phyloP scores from a whole-genome alignment of 2,329 filamentous ascomycete species.

The Aspergillus luchuensis region DNA sequence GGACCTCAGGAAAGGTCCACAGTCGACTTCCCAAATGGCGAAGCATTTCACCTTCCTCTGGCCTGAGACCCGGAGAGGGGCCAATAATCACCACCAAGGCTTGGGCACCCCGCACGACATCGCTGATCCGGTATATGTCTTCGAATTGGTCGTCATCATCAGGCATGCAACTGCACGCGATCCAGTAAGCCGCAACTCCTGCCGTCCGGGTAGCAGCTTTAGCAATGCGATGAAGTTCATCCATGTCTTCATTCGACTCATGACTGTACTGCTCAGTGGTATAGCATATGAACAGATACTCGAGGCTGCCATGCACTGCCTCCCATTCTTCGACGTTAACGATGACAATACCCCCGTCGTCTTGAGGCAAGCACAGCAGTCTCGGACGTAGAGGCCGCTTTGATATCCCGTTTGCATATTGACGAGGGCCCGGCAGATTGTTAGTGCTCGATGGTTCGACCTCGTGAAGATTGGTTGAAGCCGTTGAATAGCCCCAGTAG shows the following conservation, averaged over 20 bases:
- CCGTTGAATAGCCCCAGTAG: not conserved
- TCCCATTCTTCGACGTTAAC: not conserved
- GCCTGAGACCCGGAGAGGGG: too few species aligned
- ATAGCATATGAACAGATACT: conserved; percentile 2
- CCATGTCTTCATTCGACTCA: not conserved
- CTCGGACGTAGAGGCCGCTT: too few species aligned
- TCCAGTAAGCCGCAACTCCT: not conserved
- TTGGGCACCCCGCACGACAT: too few species aligned
- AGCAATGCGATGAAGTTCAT: not conserved
- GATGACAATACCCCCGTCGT: too few species aligned
- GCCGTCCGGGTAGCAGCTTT: not conserved
- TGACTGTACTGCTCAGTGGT: not conserved
- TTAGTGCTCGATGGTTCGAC: not conserved
- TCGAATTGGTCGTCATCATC: too few species aligned
- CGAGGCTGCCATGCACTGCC: not conserved
- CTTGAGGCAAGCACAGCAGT: too few species aligned
- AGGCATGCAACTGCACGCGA: too few species aligned
- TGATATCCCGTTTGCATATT: too few species aligned
- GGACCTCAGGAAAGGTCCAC: conserved; percentile 51
- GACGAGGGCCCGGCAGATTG: too few species aligned
- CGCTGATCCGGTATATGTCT: too few species aligned
- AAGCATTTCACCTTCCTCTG: conserved; percentile 26
- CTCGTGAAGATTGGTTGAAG: not conserved
- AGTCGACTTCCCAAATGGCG: conserved; percentile 49
- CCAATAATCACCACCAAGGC: too few species aligned